Evolutionary conservation across 345 rosid species (phyloP).

Genomic region (Clausena lansium): DNA sequence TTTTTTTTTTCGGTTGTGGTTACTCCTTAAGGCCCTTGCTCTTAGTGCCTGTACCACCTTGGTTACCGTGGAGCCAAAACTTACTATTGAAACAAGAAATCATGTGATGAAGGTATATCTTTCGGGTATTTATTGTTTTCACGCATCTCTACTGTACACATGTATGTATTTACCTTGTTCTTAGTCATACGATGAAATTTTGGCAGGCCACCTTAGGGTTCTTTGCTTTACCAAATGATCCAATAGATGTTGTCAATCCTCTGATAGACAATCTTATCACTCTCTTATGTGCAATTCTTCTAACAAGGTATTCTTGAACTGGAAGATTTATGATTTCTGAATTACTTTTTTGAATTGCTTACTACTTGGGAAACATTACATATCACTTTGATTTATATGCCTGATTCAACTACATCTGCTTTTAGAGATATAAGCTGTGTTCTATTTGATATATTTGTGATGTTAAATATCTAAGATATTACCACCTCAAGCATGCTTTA

Average conservation of each 20-base stretch:
- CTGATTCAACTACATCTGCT: background rate
- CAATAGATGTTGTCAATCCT: conserved; percentile 74
- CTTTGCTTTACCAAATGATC: conserved; percentile 91
- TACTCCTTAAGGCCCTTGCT: conserved; percentile 79
- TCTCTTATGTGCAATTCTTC: conserved; percentile 95
- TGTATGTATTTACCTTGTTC: background rate
- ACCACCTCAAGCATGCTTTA: background rate
- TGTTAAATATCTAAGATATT: background rate
- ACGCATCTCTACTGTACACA: background rate
- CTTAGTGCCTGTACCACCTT: conserved; percentile 93
- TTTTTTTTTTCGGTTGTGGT: conserved; percentile 10
- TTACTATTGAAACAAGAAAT: conserved; percentile 92
- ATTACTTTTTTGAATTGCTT: background rate
- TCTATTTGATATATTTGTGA: no score
- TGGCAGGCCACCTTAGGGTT: conserved; percentile 95
- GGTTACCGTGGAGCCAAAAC: conserved; percentile 95
- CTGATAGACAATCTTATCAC: conserved; percentile 90
- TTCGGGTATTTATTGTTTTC: background rate
- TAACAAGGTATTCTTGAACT: conserved; percentile 64
- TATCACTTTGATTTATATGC: background rate
- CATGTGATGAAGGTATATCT: conserved; percentile 78
- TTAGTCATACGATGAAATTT: conserved; percentile 9
- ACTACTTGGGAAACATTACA: background rate
- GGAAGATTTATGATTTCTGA: conserved; percentile 2
- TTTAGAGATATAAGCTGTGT: background rate